Conservation (phyloP, 495 filamentous ascomycete species). For the Hypoxylon perforatum region DNA sequence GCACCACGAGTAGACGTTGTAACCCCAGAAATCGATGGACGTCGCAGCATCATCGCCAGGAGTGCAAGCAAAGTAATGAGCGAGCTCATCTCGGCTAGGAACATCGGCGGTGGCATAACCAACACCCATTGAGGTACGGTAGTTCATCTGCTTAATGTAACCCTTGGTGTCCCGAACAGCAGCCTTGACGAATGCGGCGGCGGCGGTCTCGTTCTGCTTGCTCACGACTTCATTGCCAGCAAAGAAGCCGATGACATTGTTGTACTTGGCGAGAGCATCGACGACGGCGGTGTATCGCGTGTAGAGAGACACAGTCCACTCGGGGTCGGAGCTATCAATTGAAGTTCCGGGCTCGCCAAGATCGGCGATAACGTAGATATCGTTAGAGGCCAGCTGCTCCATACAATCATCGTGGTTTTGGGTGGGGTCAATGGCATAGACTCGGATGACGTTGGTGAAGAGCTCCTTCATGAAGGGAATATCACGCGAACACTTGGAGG, state of each 20-base stretch:
- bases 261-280: constrained; percentile 80
- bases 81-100: constrained; percentile 78
- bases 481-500: constrained; percentile 77
- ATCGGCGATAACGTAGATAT: constrained; percentile 95
- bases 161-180: constrained; percentile 94
- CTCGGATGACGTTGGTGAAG: constrained; percentile 89
- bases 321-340: constrained; percentile 81
- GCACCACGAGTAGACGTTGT: constrained; percentile 99
- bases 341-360: constrained; percentile 80
- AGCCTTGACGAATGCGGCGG: constrained; percentile 94
- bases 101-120: constrained; percentile 92
- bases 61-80: constrained; percentile 93
- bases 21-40: constrained; percentile 95
- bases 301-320: constrained; percentile 80
- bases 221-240: constrained; percentile 97
- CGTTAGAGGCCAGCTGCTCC: constrained; percentile 80
- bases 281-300: constrained; percentile 83
- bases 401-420: constrained; percentile 84
- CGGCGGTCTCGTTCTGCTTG: constrained; percentile 78
- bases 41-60: constrained; percentile 59
- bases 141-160: constrained; percentile 80
- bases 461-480: constrained; percentile 80
- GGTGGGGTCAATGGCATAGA: constrained; percentile 88
- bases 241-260: constrained; percentile 95
- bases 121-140: constrained; percentile 72